A percentile compares a stretch with the other conserved stretches of the same genome.
phyloP scores from a whole-genome alignment of 2,329 filamentous ascomycete species.

The Dothistroma pini region DNA sequence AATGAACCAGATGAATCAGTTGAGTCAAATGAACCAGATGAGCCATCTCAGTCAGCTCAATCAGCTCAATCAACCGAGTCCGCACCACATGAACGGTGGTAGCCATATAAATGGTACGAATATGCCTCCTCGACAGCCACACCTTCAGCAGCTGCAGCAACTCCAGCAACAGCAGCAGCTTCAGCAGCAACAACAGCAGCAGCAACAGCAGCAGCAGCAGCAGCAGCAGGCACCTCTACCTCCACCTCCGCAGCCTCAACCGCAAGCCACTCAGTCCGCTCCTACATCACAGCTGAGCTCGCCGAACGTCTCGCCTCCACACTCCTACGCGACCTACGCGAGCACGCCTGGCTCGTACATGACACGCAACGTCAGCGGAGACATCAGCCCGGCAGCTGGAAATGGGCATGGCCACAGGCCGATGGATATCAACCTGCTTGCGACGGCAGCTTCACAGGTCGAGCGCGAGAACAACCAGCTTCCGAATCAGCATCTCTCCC shows the following conservation, averaged over 20 bases:
- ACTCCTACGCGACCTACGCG: constrained; percentile 68
- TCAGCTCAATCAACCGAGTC: constrained; percentile 17
- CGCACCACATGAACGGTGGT: constrained; percentile 8
- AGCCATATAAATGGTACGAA: constrained; percentile 18
- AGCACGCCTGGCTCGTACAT: constrained; percentile 57
- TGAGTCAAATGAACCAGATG: constrained; percentile 28
- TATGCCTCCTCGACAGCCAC: constrained; percentile 11
- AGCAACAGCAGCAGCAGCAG: constrained; percentile 11
- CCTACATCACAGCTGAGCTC: constrained; percentile 82
- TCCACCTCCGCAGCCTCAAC: constrained; percentile 55
- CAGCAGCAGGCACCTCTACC: constrained; percentile 3
- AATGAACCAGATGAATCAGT: constrained; percentile 56
- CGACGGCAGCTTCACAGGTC: constrained; percentile 65
- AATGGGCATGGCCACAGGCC: constrained; percentile 40
- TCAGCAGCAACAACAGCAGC: constrained; percentile 11
- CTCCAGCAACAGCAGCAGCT: constrained; percentile 16
- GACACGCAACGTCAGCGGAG: constrained; percentile 51
- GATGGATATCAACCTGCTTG: constrained; percentile 64
- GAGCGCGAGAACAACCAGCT: constrained; percentile 57
- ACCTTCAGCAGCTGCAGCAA: constrained; percentile 13
- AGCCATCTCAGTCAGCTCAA: constrained; percentile 22
- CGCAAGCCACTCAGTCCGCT: constrained; percentile 78
- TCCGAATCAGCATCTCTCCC: constrained; percentile 38
- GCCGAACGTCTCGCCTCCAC: constrained; percentile 93
- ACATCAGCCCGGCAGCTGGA: constrained; percentile 45